phyloP scores from a whole-genome alignment of 164 flowering plant species.

The Santalum album region DNA sequence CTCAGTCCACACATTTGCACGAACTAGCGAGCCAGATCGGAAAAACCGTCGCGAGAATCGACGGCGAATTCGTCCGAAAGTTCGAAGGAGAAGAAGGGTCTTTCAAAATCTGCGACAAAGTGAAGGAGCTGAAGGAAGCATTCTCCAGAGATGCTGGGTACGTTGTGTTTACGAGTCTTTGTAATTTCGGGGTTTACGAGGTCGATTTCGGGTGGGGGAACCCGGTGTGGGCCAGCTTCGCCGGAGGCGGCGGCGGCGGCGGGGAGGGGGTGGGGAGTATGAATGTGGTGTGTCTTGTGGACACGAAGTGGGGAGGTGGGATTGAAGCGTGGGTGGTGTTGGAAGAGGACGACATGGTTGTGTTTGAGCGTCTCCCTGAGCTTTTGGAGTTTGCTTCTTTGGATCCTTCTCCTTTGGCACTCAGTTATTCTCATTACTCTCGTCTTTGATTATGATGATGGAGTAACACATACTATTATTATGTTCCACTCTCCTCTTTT shows the following conservation, averaged over 20 bases:
- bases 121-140: constrained; percentile 14
- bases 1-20: too few relatives aligned
- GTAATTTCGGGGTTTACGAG: constrained; percentile 27
- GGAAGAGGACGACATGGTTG: too few relatives aligned
- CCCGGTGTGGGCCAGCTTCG: constrained; percentile 17
- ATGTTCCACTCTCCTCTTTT: too few relatives aligned
- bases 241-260: too few relatives aligned
- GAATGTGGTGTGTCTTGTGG: constrained; percentile 15
- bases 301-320: constrained; percentile 12
- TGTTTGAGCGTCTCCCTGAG: too few relatives aligned
- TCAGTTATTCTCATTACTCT: too few relatives aligned
- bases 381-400: too few relatives aligned
- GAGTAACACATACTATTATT: too few relatives aligned
- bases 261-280: constrained; percentile 4
- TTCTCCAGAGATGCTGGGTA: constrained; percentile 9
- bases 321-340: constrained; percentile 36
- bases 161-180: constrained; percentile 33
- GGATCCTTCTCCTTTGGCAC: too few relatives aligned
- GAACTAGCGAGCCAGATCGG: constrained; percentile 15
- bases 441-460: too few relatives aligned
- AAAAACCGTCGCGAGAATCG: constrained; percentile 13
- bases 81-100: constrained; percentile 12
- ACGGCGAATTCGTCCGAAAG: constrained; percentile 14
- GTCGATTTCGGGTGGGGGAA: constrained; percentile 43
- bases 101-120: constrained; percentile 3